These are phyloP conservation scores for Agaricus subrufescens DNA, from an alignment of 768 basidiomycete species.

Conservation along the genomic window DNA sequence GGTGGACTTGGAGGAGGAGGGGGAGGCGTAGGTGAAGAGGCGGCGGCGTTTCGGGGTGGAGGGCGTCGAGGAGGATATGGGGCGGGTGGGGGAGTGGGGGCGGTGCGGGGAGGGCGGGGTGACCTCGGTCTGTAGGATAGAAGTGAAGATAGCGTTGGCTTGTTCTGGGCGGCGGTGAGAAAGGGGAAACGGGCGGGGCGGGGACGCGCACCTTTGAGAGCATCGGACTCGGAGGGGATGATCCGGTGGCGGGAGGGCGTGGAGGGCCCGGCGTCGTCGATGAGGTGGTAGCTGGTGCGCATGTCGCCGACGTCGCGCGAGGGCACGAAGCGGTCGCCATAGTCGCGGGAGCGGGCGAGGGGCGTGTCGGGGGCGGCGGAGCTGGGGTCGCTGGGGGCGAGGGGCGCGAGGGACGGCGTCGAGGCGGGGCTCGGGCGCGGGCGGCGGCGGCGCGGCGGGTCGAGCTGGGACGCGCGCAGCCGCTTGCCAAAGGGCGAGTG, in stretches of 20 bases:
- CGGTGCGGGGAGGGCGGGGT: conserved; percentile 64
- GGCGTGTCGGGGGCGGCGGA: conserved; percentile 40
- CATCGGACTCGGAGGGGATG: conserved; percentile 68
- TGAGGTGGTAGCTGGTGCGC: conserved; percentile 62
- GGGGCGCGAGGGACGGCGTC: conserved; percentile 48
- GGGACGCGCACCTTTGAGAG: conserved; percentile 56
- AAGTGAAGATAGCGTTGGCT: conserved; percentile 78
- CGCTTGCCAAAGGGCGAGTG: conserved; percentile 85
- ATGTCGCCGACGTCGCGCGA: conserved; percentile 59
- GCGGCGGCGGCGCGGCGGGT: conserved; percentile 39
- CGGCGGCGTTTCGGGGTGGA: conserved; percentile 49
- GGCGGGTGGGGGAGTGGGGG: conserved; percentile 58
- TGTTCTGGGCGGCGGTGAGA: conserved; percentile 47
- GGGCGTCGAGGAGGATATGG: conserved; percentile 36
- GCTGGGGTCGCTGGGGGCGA: conserved; percentile 51
- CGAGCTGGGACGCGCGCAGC: conserved; percentile 66
- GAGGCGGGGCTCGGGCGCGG: conserved; percentile 18
- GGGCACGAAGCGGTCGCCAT: conserved; percentile 68
- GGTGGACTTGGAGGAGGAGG: conserved; percentile 51
- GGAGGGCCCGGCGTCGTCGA: conserved; percentile 50
- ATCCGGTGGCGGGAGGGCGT: conserved; percentile 60
- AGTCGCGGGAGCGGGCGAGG: conserved; percentile 34
- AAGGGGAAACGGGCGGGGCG: neutral
- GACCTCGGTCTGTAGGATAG: conserved; percentile 74
- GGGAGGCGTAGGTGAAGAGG: conserved; percentile 65